Evolutionary conservation across 106 monocot genomes (phyloP), one percentile per base, ranked within the genome.

Genomic region (Phalaenopsis equestris): DNA sequence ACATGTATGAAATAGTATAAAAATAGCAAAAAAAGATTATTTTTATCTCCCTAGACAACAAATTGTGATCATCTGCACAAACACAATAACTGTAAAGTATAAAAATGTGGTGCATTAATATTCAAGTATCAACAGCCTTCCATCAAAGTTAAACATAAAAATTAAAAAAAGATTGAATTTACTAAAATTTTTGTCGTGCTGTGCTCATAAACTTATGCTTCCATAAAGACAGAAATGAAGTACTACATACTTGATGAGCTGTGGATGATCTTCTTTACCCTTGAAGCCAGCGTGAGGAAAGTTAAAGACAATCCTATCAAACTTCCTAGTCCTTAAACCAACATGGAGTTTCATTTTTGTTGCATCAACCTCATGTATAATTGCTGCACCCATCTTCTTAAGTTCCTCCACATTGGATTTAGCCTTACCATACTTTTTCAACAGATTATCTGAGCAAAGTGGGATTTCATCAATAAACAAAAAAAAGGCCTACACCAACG

Each of bases 241-340:
- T 65, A 24, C 23, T 39, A 64, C 75, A 73, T 86, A 86, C 86
- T 79, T 79, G 78, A 86, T 86, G 15, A 86, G 8, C 6, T 14
- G 42, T 11, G 65, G 6, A n/a, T 79, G 14, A 42, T 80, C 75
- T 64, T 86, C 86, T 75, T 85, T 83, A 57, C 87, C 87, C 75
- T 82, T 83, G 43, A 85, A 90, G 30, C 91, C 92, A 30, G 87
- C 89, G 78, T 92, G 92, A 7, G 90, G 92, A 38, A 92, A 92
- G 78, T 89, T 92, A 45, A 84, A 92, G 17, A 92, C 61, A 46
- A 92, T 83, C 11, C 87, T 45, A 82, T 92, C 85, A 74, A 92
- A 92, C 48, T 78, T 87, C 37, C 82, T 56, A 42, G 19, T 73
- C 48, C 78, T 89, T 81, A 92, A 73, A 81, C 81, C 84, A 45